Evolutionary conservation across 305 asterid species (phyloP).

Genomic region (Plantago coronopus): DNA sequence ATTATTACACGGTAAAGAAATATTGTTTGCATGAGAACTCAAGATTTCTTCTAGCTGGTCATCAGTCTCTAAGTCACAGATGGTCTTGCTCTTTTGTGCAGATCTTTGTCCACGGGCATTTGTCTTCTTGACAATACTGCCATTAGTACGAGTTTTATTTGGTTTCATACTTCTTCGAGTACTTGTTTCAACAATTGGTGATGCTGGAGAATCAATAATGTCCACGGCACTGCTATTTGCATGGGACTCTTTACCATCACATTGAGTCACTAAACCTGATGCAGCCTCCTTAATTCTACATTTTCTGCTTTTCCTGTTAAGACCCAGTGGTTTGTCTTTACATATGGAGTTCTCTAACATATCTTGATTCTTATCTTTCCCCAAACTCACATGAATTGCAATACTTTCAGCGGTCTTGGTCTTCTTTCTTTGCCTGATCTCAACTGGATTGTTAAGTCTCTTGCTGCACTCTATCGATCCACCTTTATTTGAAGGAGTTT

Average conservation of each 20-base stretch:
- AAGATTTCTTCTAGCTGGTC: constrained; percentile 26
- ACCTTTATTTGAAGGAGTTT: constrained; percentile 20
- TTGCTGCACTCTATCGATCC: constrained; percentile 22
- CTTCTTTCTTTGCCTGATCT: constrained; percentile 37
- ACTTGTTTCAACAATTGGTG: constrained; percentile 29
- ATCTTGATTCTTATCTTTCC: constrained; percentile 20
- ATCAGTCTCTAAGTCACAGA: constrained; percentile 21
- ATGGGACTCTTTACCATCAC: constrained; percentile 28
- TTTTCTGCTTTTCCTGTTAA: constrained; percentile 26
- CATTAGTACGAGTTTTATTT: constrained; percentile 23
- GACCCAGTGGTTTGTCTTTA: constrained; percentile 13
- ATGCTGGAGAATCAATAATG: constrained; percentile 26
- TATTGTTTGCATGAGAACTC: constrained; percentile 24
- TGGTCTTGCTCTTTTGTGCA: constrained; percentile 25
- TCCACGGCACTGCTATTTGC: constrained; percentile 18
- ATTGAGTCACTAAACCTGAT: constrained; percentile 20
- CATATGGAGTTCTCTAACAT: constrained; percentile 27
- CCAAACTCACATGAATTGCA: constrained; percentile 25
- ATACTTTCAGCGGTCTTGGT: constrained; percentile 35
- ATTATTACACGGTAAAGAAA: constrained; percentile 22
- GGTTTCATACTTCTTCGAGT: constrained; percentile 22
- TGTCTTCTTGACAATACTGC: constrained; percentile 22
- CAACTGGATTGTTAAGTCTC: constrained; percentile 28
- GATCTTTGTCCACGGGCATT: constrained; percentile 19
- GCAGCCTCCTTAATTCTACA: constrained; percentile 24